phyloP scores from a whole-genome alignment of 306 rosid species.

The Boehmeria nivea region DNA sequence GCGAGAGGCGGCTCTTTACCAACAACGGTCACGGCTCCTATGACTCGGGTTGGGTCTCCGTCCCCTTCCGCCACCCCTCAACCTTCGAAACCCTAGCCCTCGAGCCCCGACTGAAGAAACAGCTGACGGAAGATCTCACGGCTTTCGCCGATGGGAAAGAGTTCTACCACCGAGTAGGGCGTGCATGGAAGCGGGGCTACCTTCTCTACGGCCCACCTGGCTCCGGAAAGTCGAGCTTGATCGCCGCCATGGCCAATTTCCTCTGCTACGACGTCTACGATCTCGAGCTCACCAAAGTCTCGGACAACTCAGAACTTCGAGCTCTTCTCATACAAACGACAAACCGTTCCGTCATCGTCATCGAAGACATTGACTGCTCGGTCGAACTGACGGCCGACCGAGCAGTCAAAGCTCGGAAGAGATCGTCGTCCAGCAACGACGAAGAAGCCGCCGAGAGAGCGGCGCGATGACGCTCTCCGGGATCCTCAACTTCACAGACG shows the following conservation, averaged over 20 bases:
- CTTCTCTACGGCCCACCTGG: constrained; percentile 83
- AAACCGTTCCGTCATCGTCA: constrained; percentile 73
- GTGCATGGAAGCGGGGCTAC: constrained; percentile 91
- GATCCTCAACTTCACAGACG: constrained; percentile 73
- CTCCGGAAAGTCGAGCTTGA: constrained; percentile 79
- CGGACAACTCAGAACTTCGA: constrained; percentile 76
- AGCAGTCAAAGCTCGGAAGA: constrained; percentile 23
- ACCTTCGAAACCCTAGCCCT: constrained; percentile 71
- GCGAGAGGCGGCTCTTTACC: constrained; percentile 72
- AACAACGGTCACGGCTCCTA: constrained; percentile 63
- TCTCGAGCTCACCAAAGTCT: constrained; percentile 72
- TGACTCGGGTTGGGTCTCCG: constrained; percentile 86
- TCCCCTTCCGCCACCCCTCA: constrained; percentile 85
- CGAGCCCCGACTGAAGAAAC: constrained; percentile 58
- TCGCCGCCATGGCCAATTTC: constrained; percentile 81
- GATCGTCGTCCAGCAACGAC: constrained; percentile 15
- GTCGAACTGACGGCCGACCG: constrained; percentile 73
- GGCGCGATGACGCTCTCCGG: constrained; percentile 80
- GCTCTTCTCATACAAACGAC: constrained; percentile 75
- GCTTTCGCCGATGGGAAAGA: constrained; percentile 61
- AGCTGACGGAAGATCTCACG: constrained; percentile 52
- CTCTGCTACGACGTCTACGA: constrained; percentile 86
- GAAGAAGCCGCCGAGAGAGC: constrained; percentile 30
- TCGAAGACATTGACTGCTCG: constrained; percentile 82
- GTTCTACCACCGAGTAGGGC: constrained; percentile 70